Evolutionary conservation across 2,329 filamentous ascomycete species (phyloP).

Genomic region (Pseudomassariella vexata): DNA sequence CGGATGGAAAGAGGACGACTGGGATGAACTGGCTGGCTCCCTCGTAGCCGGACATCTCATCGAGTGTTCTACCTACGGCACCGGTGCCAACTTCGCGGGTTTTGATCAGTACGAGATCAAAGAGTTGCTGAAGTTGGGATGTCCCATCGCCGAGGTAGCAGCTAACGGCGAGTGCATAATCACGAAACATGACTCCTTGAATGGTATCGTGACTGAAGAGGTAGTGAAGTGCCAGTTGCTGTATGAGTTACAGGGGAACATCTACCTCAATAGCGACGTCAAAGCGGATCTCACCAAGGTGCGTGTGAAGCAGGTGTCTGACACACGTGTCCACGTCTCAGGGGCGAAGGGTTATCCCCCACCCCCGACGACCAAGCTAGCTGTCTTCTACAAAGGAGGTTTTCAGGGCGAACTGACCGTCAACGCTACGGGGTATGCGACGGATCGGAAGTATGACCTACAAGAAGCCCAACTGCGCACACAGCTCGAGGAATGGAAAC

Average conservation of each 20-base stretch:
- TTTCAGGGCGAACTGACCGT: constrained; percentile 38
- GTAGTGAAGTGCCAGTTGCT: constrained; percentile 39
- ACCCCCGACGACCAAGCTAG: constrained; percentile 45
- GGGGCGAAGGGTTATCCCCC: constrained; percentile 36
- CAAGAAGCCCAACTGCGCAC: constrained; percentile 40
- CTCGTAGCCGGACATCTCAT: constrained; percentile 48
- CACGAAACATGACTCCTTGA: constrained; percentile 25
- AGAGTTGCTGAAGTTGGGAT: constrained; percentile 26
- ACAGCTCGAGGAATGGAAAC: constrained; percentile 30
- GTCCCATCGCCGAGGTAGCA: constrained; percentile 32
- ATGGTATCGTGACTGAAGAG: constrained; percentile 30
- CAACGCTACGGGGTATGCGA: constrained; percentile 42
- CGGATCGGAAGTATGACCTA: constrained; percentile 40
- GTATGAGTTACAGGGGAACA: constrained; percentile 41
- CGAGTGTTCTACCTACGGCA: constrained; percentile 48
- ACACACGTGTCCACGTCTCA: constrained; percentile 31
- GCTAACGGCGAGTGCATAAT: constrained; percentile 26
- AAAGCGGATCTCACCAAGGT: constrained; percentile 33
- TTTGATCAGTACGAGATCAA: constrained; percentile 32
- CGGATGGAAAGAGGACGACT: constrained; percentile 40
- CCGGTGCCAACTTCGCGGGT: constrained; percentile 49
- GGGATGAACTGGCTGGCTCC: constrained; percentile 42
- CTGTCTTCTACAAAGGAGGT: constrained; percentile 42
- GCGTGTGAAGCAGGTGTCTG: constrained; percentile 26
- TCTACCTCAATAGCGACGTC: constrained; percentile 44